A percentile compares a stretch with the other conserved stretches of the same genome.
phyloP scores from a whole-genome alignment of 768 basidiomycete genomes.

The Phaeolepiota aurea region DNA sequence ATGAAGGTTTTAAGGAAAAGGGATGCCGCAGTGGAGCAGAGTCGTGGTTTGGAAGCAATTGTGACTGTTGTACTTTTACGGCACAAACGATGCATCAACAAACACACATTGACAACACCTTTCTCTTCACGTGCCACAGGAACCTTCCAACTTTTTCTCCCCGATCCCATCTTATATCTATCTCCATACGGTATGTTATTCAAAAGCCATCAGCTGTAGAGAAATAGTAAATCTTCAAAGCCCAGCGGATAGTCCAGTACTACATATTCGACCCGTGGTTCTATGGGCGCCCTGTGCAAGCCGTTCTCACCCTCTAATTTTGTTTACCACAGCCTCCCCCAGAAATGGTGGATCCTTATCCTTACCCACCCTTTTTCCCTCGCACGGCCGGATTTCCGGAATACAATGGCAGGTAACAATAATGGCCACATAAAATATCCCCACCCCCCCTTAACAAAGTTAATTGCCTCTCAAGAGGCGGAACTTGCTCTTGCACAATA shows the following conservation, averaged over 20 bases:
- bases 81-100: constrained; percentile 41
- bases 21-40: constrained; percentile 35
- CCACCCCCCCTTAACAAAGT: neutral
- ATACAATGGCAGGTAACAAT: neutral
- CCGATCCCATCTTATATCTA: constrained; percentile 17
- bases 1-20: constrained; percentile 23
- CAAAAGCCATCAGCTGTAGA: too few relatives aligned
- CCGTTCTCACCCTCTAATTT: constrained; percentile 21
- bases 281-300: constrained; percentile 16
- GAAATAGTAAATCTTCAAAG: too few relatives aligned
- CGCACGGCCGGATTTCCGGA: constrained; percentile 1
- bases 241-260: too few relatives aligned
- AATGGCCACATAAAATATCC: neutral
- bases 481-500: neutral
- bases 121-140: constrained; percentile 38
- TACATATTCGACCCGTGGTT: too few relatives aligned
- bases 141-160: constrained; percentile 24
- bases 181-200: too few relatives aligned
- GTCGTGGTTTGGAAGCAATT: constrained; percentile 45
- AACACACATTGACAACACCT: constrained; percentile 24
- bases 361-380: constrained; percentile 7
- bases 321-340: constrained; percentile 11
- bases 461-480: neutral
- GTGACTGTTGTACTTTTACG: constrained; percentile 40
- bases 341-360: constrained; percentile 6